Conservation (phyloP, 2,329 filamentous ascomycete genomes). For the Pyricularia sp. region DNA sequence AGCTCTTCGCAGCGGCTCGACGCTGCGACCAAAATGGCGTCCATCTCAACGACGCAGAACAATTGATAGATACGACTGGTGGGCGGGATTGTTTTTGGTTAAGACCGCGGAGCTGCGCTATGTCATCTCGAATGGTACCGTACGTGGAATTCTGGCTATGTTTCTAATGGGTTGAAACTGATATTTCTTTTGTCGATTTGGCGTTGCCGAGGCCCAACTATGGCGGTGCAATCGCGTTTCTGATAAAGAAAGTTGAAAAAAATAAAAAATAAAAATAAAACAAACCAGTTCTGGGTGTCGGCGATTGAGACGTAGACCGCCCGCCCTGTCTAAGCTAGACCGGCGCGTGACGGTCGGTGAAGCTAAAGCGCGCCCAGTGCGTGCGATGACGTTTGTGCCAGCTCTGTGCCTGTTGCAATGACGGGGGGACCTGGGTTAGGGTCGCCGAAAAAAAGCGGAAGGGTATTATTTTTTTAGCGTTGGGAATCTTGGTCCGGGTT, state of each 20-base stretch:
- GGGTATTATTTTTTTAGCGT: neutral
- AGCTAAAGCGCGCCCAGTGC: neutral
- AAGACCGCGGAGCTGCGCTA: neutral
- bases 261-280: neutral
- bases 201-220: neutral
- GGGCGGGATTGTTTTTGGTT: neutral
- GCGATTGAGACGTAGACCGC: neutral
- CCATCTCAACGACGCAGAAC: conserved; percentile 15
- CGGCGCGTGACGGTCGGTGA: neutral
- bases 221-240: neutral
- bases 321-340: neutral
- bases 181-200: neutral
- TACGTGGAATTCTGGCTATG: neutral
- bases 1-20: conserved; percentile 35
- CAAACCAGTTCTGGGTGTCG: neutral
- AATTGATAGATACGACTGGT: neutral
- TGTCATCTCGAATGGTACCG: neutral
- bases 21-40: conserved; percentile 14
- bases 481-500: neutral
- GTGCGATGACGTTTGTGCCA: neutral
- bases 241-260: neutral
- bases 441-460: neutral
- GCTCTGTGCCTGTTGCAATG: neutral
- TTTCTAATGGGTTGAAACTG: neutral
- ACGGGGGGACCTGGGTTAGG: neutral